A percentile compares a stretch with the other conserved stretches of the same genome.
These are phyloP conservation scores for Heritiera littoralis DNA, from an alignment of 345 rosid species.

Conservation along the genomic window DNA sequence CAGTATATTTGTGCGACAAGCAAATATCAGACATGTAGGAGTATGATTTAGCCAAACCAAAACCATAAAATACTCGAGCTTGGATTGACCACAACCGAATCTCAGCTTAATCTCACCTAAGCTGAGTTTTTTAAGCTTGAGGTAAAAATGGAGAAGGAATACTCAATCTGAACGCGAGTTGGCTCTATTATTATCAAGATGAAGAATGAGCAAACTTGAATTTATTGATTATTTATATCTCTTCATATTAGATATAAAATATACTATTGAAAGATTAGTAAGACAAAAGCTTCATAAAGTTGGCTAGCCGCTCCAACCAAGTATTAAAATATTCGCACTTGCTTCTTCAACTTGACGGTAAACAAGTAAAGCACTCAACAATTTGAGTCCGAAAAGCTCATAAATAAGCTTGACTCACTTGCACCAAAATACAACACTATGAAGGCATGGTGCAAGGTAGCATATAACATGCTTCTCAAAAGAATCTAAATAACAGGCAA, in stretches of 20 bases:
- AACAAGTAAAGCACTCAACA: not conserved
- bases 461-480: not conserved
- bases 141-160: not conserved
- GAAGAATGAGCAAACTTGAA: not conserved
- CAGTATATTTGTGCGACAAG: not conserved
- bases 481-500: not conserved
- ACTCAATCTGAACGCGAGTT: not conserved
- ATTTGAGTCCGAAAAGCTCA: not conserved
- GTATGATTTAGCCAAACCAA: not conserved
- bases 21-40: slow-evolving; percentile 1
- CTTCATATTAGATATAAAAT: not conserved
- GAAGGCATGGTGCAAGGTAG: not conserved
- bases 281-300: not conserved
- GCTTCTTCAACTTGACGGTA: not conserved
- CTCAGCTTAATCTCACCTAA: not conserved
- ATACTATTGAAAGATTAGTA: not conserved
- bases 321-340: not conserved
- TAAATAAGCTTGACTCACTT: not conserved
- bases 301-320: not conserved
- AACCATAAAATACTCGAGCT: not conserved
- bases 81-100: not conserved
- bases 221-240: not conserved
- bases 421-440: not conserved
- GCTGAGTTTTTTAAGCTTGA: not conserved
- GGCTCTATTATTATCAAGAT: not conserved